Evolutionary conservation across 108 stramenopile species (phyloP).

Genomic region (Pseudonitzschia pungens): DNA sequence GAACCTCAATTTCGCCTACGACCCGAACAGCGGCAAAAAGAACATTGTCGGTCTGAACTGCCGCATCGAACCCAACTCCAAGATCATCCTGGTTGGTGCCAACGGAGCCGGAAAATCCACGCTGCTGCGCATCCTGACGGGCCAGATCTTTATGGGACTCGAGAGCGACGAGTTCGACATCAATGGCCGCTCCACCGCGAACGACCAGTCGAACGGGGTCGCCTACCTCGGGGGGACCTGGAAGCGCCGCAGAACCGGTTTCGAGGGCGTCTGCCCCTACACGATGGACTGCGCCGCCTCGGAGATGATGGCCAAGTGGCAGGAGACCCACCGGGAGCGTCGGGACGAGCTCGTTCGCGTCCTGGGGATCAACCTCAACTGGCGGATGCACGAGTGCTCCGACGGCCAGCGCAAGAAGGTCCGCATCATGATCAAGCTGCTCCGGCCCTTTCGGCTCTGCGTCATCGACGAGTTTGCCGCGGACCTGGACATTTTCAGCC

Average conservation of each 20-base stretch:
- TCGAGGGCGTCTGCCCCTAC: constrained; percentile 47
- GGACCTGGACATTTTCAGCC: constrained; percentile 41
- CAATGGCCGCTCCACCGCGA: constrained; percentile 19
- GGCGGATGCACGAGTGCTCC: constrained; percentile 79
- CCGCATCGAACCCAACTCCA: constrained; percentile 1
- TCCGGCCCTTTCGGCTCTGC: constrained; percentile 36
- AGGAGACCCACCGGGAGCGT: constrained; percentile 64
- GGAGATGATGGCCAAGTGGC: constrained; percentile 76
- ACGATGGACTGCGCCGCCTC: constrained; percentile 49
- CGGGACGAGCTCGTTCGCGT: constrained; percentile 71
- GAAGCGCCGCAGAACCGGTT: constrained; percentile 47
- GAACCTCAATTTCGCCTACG: constrained; percentile 10
- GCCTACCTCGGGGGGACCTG: constrained; percentile 44
- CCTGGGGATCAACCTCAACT: constrained; percentile 72
- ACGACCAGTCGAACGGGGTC: constrained; percentile 47
- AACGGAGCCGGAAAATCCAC: constrained; percentile 10
- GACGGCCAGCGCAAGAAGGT: constrained; percentile 56
- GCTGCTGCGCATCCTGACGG: constrained; percentile 5
- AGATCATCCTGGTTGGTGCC: constrained; percentile 14
- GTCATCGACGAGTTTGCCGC: constrained; percentile 45
- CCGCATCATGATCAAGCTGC: constrained; percentile 48
- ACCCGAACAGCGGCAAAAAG: neutral
- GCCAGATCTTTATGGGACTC: constrained; percentile 6
- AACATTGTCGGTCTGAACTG: constrained; percentile 1
- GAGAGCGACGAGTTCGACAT: constrained; percentile 27